Evolutionary conservation across 768 basidiomycete species (phyloP), one percentile per base, ranked within the genome.

Genomic region (Russula brevipes): DNA sequence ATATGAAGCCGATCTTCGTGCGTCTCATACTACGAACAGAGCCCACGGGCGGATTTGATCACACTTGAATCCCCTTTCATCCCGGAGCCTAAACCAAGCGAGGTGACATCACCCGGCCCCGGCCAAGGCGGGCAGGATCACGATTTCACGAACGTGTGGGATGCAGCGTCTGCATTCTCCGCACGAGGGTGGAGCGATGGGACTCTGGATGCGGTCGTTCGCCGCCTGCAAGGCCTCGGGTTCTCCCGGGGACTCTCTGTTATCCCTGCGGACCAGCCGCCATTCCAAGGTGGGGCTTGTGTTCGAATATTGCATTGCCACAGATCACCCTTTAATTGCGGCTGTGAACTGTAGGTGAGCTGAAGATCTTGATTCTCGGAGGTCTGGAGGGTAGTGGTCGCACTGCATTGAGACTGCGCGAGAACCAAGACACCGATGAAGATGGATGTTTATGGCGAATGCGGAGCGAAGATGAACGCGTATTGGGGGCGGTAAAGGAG

Each of bases 381-480:
- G 41, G 33, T 33, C 66, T 72, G 50, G 59, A 50, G 1, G 47
- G 44, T 4, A 51, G 16, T 44, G 68, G 67, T 1, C 51, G 68
- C 9, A 81, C 80, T 5, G 76, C 78, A 12, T 71, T 89, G 38
- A 81, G 87, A 39, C 72, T 91, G 52, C 81, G 79, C 54, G 84
- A 83, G 65, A 80, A 80, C 19, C 68, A 41, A 4, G 68, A 69
- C 30, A 10, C 41, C 10, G 85, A 87, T 5, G 89, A 88, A 45
- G 85, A 85, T 38, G 81, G 86, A 35, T 88, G 87, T 69, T 70
- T 91, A 51, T 91, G 89, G 88, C 81, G 84, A 54, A 57, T 89
- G 63, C 84, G 86, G 35, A 82, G 84, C 69, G 76, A 73, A 11
- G 80, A 85, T 56, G 69, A 67, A 16, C 73, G 68, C 16, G 65